Evolutionary conservation across 2,329 filamentous ascomycete genomes (phyloP).

Genomic region (Penicillium sp.): DNA sequence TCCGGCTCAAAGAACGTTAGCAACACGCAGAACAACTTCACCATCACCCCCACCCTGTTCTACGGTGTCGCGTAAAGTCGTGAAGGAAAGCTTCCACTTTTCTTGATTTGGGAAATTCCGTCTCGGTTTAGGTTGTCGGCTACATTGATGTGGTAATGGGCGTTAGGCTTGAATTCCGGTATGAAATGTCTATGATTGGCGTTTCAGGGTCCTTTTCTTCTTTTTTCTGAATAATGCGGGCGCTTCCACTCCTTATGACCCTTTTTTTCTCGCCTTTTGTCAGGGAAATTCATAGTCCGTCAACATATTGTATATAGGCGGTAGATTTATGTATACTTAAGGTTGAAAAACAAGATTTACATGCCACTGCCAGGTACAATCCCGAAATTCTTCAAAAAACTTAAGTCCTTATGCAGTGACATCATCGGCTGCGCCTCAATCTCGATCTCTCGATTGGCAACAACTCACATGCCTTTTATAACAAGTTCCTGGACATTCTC

Average conservation of each 20-base stretch:
- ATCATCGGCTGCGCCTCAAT: conserved; percentile 19
- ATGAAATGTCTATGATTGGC: not conserved
- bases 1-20: conserved; percentile 27
- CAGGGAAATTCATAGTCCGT: not conserved
- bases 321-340: not conserved
- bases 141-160: not conserved
- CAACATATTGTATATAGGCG: not conserved
- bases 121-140: not conserved
- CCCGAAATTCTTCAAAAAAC: not conserved
- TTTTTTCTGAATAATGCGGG: not conserved
- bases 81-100: not conserved
- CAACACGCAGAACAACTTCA: conserved; percentile 16
- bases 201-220: not conserved
- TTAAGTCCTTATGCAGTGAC: no score
- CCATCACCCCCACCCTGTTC: conserved; percentile 12
- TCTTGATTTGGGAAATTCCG: not conserved
- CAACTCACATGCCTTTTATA: not conserved
- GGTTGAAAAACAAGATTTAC: not conserved
- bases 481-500: not conserved
- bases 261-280: not conserved
- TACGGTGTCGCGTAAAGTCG: conserved; percentile 32
- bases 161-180: not conserved
- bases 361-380: not conserved
- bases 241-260: conserved; percentile 3
- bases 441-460: not conserved